Base-by-base conservation (phyloP, 345 rosid genomes). In the Hirschfeldia incana region DNA sequence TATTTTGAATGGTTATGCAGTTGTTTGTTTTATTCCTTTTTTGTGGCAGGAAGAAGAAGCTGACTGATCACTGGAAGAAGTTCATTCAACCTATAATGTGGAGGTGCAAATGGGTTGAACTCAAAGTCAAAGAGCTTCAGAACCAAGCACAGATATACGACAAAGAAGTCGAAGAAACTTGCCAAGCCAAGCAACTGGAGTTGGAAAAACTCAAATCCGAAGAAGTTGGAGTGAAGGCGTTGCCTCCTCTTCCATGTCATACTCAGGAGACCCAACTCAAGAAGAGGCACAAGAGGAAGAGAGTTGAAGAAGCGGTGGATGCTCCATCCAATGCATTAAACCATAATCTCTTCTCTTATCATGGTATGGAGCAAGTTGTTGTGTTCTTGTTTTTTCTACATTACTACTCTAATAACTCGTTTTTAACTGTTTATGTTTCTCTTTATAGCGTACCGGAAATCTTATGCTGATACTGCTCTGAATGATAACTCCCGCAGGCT, bases 91-190 rank as follows among this genome's bases (percentile, higher is more conserved):
- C 98, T 69, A 77, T 92, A 44, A 82, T 58, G 87, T 94, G 97
- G 98, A 86, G 90, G 1, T 91, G 92, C 79, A 89, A 89, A 87
- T 86, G 96, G 97, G 62, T 86, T 46, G 97, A 94, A 71, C 84
- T 92, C 74, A 91, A 82, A 70, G 80, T 88, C 57, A 91, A 69
- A 79, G 87, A 90, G 60, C 13, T 88, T 46, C 80, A 87, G 77
- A 79, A 84, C 29, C 93, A 77, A 81, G 86, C 89, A 58, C 73
- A 9, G 17, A 85, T 63, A 76, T 92, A 94, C 69, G 90, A 88
- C 62, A 84, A 80, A 78, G 91, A 87, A 85, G 81, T 94, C 64
- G 81, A 82, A 75, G 84, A 78, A 70, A 73, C 55, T 81, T 83
- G 76, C 65, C 79, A 86, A 66, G 81, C 71, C 61, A 92, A 92